These are phyloP conservation scores for Claviceps cyperi DNA, from an alignment of 2,329 filamentous ascomycete genomes.

Conservation along the genomic window DNA sequence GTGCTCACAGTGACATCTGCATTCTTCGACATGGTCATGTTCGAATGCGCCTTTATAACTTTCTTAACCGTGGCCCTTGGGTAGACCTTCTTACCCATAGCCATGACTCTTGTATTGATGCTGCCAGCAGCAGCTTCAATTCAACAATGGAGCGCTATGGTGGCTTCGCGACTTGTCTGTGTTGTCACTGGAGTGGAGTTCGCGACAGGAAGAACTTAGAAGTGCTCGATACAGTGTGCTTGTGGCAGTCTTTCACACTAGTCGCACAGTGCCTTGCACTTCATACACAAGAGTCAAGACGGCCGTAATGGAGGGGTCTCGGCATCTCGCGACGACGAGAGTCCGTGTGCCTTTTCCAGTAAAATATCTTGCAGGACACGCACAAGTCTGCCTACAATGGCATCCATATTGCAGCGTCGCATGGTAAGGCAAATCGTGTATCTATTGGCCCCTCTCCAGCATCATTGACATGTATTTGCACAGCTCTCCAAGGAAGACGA, in stretches of 20 bases:
- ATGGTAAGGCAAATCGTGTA: constrained; percentile 31
- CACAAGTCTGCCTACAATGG: constrained; percentile 14
- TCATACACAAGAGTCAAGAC: no score
- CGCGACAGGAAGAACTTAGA: no score
- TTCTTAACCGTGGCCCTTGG: constrained; percentile 75
- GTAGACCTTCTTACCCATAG: constrained; percentile 55
- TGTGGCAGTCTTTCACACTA: no score
- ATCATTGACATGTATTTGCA: constrained; percentile 7
- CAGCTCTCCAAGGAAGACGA: constrained; percentile 94
- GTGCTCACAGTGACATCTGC: constrained; percentile 61
- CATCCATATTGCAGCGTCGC: constrained; percentile 40
- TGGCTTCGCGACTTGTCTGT: background rate
- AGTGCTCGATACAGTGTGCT: background rate
- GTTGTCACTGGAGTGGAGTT: background rate
- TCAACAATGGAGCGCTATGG: background rate
- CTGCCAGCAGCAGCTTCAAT: background rate
- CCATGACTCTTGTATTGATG: constrained; percentile 12
- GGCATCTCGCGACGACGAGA: background rate
- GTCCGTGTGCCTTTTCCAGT: background rate
- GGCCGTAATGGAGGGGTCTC: background rate
- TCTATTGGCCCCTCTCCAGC: background rate
- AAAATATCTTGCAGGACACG: background rate
- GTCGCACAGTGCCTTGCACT: background rate
- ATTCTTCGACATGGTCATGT: constrained; percentile 68
- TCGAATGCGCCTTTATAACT: constrained; percentile 78